Evolutionary conservation across 2,329 filamentous ascomycete species (phyloP).

Genomic region (Venturia asperata): DNA sequence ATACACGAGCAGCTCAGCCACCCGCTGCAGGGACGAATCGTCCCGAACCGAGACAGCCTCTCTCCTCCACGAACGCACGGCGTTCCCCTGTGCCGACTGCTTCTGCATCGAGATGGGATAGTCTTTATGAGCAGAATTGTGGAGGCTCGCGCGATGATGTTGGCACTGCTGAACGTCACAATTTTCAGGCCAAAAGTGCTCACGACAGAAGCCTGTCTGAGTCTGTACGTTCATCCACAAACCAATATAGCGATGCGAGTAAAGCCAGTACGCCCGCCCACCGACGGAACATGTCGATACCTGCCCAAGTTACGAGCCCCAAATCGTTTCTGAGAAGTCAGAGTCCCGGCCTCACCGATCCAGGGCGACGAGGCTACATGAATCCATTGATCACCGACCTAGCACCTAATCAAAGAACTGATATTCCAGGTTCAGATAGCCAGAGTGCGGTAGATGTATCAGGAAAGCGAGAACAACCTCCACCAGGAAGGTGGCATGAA

Average conservation of each 20-base stretch:
- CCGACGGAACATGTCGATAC: constrained; percentile 14
- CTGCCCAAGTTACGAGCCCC: constrained; percentile 7
- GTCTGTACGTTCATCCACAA: not conserved
- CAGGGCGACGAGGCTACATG: constrained; percentile 6
- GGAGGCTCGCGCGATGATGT: constrained; percentile 1
- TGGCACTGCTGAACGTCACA: not conserved
- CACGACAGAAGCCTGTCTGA: not conserved
- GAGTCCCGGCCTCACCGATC: not conserved
- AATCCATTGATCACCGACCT: constrained; percentile 2
- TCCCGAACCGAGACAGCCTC: constrained; percentile 1
- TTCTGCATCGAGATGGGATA: not conserved
- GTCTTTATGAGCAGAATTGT: not conserved
- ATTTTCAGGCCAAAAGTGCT: not conserved
- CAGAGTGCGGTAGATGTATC: not conserved
- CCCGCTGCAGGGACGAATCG: constrained; percentile 10
- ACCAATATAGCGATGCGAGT: not conserved
- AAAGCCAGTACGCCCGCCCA: not conserved
- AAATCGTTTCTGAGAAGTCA: not conserved
- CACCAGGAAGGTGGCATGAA: constrained; percentile 12
- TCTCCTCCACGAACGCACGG: not conserved
- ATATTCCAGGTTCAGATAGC: not conserved
- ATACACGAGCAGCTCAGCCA: constrained; percentile 8
- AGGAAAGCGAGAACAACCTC: not conserved
- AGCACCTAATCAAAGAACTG: not conserved
- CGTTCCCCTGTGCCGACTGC: constrained; percentile 1